Evolutionary conservation across 106 monocot genomes (phyloP), one percentile per base, ranked within the genome.

Genomic region (Dendrobium chrysotoxum): DNA sequence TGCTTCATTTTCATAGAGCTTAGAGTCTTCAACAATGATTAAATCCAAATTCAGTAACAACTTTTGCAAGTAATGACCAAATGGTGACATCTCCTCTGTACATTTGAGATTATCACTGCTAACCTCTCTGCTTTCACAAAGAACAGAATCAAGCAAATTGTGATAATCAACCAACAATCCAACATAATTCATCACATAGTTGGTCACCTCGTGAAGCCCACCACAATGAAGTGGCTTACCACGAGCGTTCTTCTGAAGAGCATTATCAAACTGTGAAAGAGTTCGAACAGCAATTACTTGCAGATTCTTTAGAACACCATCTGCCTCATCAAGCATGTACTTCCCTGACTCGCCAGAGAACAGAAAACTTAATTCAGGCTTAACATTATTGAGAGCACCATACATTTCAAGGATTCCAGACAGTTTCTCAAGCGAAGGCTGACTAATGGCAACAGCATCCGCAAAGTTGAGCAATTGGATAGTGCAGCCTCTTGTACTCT

Each of bases 381-480:
- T 50, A 0, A 86, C 72, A 44, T 80, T 79, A 2, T 68, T 42
- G 1, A 89, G 81, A 18, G 79, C 46, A 77, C 68, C 76, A 50
- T 85, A 83, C 28, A 40, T 77, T 53, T 80, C 64, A 46, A 89
- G 76, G 77, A 64, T 39, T 17, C 65, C 58, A 20, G 75, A 82
- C 38, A 86, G 73, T 77, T 86, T 86, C 61, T 86, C 86, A 2
- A 75, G 40, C 26, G 79, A 75, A 15, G 65, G 38, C 15, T 53
- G 79, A 5, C 86, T 66, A 13, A 86, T 79, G 11, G 87, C 82
- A 28, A 93, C 75, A 0, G 91, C 91, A 38, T 88, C 87, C 21
- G 86, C 93, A 76, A 93, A 89, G 78, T 83, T 87, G 30, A 93
- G 84, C 31, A 93, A 75, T 71, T 85, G 91, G 76, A 87, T 71